Evolutionary conservation across 192 early-diverging fungal genomes (phyloP).

Genomic region (Chytriomyces confervae): DNA sequence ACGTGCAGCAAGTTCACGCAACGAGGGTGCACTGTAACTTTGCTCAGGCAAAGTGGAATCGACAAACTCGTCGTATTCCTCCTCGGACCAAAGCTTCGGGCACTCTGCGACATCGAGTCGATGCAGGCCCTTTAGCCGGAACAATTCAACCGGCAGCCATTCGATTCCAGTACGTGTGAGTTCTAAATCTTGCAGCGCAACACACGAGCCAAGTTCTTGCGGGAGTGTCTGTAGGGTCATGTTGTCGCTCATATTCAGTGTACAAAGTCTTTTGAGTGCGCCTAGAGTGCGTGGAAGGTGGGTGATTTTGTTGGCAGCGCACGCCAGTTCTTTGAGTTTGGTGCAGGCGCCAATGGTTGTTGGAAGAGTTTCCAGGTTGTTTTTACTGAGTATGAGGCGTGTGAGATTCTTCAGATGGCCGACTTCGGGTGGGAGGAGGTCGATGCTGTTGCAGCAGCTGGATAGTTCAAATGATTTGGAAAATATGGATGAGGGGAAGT

Average conservation of each 20-base stretch:
- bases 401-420: conserved; percentile 75
- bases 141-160: conserved; percentile 73
- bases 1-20: conserved; percentile 80
- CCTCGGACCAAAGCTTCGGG: conserved; percentile 44
- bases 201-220: conserved; percentile 66
- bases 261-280: conserved; percentile 65
- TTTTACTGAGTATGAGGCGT: conserved; percentile 67
- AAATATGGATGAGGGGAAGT: conserved; percentile 19
- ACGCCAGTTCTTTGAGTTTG: conserved; percentile 71
- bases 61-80: conserved; percentile 34
- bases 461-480: conserved; percentile 14
- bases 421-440: conserved; percentile 73
- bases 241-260: conserved; percentile 69
- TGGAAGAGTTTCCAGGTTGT: conserved; percentile 70
- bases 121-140: conserved; percentile 72
- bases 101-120: conserved; percentile 63
- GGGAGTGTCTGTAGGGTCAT: conserved; percentile 61
- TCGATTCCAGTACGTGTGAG: conserved; percentile 60
- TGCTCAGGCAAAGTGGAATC: conserved; percentile 14
- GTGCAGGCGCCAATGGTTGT: conserved; percentile 70
- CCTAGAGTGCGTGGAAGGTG: conserved; percentile 69
- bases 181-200: conserved; percentile 69
- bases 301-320: conserved; percentile 68
- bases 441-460: conserved; percentile 79
- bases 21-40: conserved; percentile 55